Base-by-base conservation (phyloP, 192 early-diverging fungal species). In the Chytriomyces sp. region DNA sequence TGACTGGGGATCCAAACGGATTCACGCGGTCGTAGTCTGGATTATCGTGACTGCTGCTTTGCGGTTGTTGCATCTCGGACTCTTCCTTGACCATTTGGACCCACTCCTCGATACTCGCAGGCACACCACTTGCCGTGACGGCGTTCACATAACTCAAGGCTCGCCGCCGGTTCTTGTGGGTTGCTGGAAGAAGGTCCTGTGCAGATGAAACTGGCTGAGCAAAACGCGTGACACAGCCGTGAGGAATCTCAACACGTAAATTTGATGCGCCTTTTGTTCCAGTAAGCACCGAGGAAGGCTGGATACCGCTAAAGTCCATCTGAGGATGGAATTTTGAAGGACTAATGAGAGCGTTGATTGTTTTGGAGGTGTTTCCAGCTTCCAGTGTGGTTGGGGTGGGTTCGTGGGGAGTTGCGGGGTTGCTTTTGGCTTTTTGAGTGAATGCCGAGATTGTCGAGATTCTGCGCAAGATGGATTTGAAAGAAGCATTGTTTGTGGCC, bases 61-160 rank as follows among this genome's bases (percentile, higher is more conserved):
- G 77, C 66, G 5, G 48, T 75, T 0, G 60, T 79, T 6, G 45
- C 49, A 7, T 46, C 73, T 20, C 13, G 64, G 43, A 61, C 62
- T 75, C 73, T 28, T 13, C 11, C 62, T 64, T 48, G n/a, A 88
- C 79, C 82, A 85, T 83, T 13, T 59, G 28, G 5, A 82, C 44
- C 87, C 87, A 88, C 44, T 88, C 87, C 64, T 85, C 74, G 62
- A 86, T 80, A 5, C 76, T 53, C 3, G 82, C 82, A n/a, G 28
- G 75, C 9, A n/a, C 10, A 6, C 85, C 85, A 47, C 61, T 44
- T 5, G 87, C 82, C 13, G 63, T 79, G 16, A 88, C 77, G 5
- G 83, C 77, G 70, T 88, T 88, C 47, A 50, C 61, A 63, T 83
- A 88, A 7, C 82, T 84, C 13, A 88, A 64, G 1, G 83, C 64